Evolutionary conservation across 371 early-diverging fungal species (phyloP).

Genomic region (Circinella umbellata): DNA sequence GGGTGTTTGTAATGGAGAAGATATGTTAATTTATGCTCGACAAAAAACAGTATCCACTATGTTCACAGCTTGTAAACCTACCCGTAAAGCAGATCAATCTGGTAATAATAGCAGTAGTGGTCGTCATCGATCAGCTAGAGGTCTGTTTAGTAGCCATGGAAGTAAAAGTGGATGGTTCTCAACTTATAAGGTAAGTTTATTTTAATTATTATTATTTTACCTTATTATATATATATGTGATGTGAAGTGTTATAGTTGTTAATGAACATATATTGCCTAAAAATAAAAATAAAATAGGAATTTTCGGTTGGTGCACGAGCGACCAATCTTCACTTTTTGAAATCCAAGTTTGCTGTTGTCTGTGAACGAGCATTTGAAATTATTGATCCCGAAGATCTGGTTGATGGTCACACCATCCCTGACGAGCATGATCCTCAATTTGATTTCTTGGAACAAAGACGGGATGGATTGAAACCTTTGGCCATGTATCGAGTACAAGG

Average conservation of each 20-base stretch:
- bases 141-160: slow-evolving; percentile 12
- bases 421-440: slow-evolving; percentile 76
- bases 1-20: slow-evolving; percentile 58
- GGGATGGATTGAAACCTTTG: slow-evolving; percentile 69
- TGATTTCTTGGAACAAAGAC: slow-evolving; percentile 71
- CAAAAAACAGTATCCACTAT: slow-evolving; percentile 34
- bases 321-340: slow-evolving; percentile 64
- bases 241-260: no score
- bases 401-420: slow-evolving; percentile 38
- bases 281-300: slow-evolving; percentile 43
- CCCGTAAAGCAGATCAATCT: neutral
- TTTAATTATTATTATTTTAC: no score
- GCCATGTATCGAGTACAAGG: slow-evolving; percentile 74
- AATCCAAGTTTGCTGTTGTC: slow-evolving; percentile 69
- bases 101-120: neutral
- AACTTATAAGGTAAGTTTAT: slow-evolving; percentile 21
- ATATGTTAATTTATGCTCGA: slow-evolving; percentile 55
- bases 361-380: slow-evolving; percentile 79
- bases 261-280: no score
- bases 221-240: no score
- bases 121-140: neutral
- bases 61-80: slow-evolving; percentile 23
- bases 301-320: slow-evolving; percentile 76
- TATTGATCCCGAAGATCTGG: slow-evolving; percentile 66
- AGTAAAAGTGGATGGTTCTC: slow-evolving; percentile 29